phyloP scores from a whole-genome alignment of 345 rosid species.

The Eucalyptus pumila region DNA sequence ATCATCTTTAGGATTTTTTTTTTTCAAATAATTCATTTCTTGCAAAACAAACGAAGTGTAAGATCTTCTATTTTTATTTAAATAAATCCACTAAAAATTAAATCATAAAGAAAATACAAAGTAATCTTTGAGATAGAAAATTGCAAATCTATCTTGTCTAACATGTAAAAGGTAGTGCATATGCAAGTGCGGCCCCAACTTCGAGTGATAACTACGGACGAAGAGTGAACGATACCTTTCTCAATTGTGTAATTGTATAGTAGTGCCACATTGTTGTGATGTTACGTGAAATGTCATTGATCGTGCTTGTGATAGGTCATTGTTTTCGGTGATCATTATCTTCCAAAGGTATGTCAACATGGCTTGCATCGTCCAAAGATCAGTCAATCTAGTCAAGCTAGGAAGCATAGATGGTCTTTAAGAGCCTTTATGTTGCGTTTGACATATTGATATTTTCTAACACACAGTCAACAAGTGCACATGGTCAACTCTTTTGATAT shows the following conservation, averaged over 20 bases:
- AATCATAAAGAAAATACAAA: not conserved
- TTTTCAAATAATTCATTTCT: not conserved
- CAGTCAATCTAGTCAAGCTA: not conserved
- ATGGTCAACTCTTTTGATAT: too few relatives aligned
- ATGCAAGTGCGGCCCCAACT: not conserved
- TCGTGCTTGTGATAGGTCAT: not conserved
- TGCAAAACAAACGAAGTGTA: not conserved
- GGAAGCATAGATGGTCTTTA: too few relatives aligned
- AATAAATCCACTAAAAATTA: not conserved
- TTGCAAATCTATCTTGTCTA: not conserved
- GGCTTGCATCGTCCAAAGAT: not conserved
- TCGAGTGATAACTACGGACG: not conserved
- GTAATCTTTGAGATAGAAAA: not conserved
- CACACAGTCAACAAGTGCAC: fast-evolving
- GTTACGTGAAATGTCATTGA: not conserved
- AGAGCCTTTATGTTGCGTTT: too few relatives aligned
- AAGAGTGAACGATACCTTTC: not conserved
- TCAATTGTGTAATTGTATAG: not conserved
- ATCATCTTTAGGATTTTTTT: not conserved
- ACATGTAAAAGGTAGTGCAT: not conserved
- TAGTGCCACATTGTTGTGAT: not conserved
- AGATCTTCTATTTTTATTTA: not conserved
- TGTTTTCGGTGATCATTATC: not conserved
- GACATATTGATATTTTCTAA: fast-evolving
- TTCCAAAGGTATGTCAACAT: not conserved